phyloP scores from a whole-genome alignment of 2,329 filamentous ascomycete species.

The Aspergillus sp. region DNA sequence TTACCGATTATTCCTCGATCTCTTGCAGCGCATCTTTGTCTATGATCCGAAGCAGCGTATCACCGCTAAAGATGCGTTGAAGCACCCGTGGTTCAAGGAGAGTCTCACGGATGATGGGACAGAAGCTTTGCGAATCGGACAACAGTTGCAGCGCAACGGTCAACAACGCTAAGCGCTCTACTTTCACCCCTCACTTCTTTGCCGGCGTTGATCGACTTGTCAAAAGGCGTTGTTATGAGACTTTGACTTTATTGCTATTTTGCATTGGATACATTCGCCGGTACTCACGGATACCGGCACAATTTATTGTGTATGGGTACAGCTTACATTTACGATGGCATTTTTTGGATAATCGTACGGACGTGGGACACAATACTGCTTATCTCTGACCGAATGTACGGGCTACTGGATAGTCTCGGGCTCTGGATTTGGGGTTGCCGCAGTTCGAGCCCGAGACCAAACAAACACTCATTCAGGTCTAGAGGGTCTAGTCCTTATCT shows the following conservation, averaged over 20 bases:
- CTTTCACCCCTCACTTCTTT: neutral
- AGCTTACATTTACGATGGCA: constrained; percentile 24
- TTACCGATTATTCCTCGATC: constrained; percentile 66
- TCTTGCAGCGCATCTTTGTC: constrained; percentile 66
- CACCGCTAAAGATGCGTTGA: constrained; percentile 66
- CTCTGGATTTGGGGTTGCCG: constrained; percentile 5
- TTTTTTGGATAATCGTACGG: constrained; percentile 30
- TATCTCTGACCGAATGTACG: neutral
- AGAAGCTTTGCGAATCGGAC: constrained; percentile 63
- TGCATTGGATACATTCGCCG: constrained; percentile 17
- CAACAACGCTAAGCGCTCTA: constrained; percentile 24
- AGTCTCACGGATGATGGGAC: constrained; percentile 68
- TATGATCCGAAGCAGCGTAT: constrained; percentile 69
- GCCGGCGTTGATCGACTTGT: constrained; percentile 2
- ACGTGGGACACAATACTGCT: constrained; percentile 2
- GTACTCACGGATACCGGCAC: constrained; percentile 13
- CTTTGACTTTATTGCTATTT: constrained; percentile 6
- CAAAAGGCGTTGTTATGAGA: constrained; percentile 6
- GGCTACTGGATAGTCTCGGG: constrained; percentile 13
- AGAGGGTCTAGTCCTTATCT: neutral
- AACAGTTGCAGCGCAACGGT: constrained; percentile 43
- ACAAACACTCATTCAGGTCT: constrained; percentile 8
- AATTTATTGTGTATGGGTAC: constrained; percentile 24
- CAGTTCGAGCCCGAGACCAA: neutral
- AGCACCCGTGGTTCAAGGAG: constrained; percentile 71